A percentile compares a stretch with the other conserved stretches of the same genome.
Conservation (phyloP, 345 rosid genomes). For the Psidium friedrichsthalianum region DNA sequence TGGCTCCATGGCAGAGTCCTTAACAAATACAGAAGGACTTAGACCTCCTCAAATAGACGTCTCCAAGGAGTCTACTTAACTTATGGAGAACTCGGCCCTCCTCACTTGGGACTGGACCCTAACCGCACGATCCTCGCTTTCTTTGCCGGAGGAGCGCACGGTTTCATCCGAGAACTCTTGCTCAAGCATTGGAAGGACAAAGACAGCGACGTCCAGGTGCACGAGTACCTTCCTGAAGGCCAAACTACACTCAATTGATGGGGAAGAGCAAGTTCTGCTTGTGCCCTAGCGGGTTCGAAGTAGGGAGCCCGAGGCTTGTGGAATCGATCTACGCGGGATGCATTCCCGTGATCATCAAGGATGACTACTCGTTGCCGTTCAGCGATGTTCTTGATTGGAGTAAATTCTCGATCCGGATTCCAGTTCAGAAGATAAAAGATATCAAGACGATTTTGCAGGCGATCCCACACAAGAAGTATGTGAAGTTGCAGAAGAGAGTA, state of each 20-base stretch:
- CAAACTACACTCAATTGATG: conserved; percentile 27
- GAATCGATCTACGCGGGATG: not conserved
- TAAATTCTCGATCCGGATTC: not conserved
- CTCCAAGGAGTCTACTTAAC: conserved; percentile 29
- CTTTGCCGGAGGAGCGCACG: conserved; percentile 62
- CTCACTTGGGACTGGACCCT: conserved; percentile 3
- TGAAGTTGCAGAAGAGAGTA: conserved; percentile 28
- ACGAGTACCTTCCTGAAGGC: conserved; percentile 17
- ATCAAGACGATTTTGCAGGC: conserved; percentile 35
- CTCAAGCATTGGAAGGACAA: conserved; percentile 55
- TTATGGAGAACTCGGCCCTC: conserved; percentile 5
- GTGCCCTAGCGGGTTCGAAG: not conserved
- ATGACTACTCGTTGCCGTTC: not conserved
- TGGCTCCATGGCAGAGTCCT: no score
- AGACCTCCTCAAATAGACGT: conserved; percentile 47
- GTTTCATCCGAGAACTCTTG: conserved; percentile 32
- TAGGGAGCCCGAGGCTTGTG: not conserved
- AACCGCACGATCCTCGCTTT: conserved; percentile 45
- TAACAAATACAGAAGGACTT: conserved; percentile 75
- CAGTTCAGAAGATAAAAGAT: not conserved
- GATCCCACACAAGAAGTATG: conserved; percentile 22
- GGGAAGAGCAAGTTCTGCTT: conserved; percentile 42
- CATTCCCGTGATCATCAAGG: not conserved
- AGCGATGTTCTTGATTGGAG: not conserved
- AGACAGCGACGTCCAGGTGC: conserved; percentile 40